These are phyloP conservation scores for Penicillium sp. DNA, from an alignment of 2,329 filamentous ascomycete genomes.

Conservation along the genomic window DNA sequence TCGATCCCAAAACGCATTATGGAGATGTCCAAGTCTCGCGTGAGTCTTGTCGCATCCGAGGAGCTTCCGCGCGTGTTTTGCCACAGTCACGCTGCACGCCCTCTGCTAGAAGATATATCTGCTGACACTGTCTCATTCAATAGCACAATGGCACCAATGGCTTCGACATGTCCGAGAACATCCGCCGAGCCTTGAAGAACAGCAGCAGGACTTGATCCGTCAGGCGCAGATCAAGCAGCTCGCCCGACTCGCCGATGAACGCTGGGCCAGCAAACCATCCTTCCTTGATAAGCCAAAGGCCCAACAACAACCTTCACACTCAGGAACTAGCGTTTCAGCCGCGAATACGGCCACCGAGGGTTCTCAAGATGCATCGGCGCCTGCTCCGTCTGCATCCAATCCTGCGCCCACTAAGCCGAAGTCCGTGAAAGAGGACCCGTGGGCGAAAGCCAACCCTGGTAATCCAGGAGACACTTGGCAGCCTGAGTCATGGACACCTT, in stretches of 20 bases:
- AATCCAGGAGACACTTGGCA: conserved; percentile 68
- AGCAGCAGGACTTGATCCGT: conserved; percentile 59
- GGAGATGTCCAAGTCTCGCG: conserved; percentile 64
- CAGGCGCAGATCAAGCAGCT: conserved; percentile 63
- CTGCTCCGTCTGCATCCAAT: conserved; percentile 5
- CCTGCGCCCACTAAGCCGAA: conserved; percentile 16
- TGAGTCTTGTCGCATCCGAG: conserved; percentile 37
- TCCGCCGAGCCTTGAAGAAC: conserved; percentile 62
- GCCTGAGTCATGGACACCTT: conserved; percentile 64
- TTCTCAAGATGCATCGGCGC: conserved; percentile 21
- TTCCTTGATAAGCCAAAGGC: conserved; percentile 60
- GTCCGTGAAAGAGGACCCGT: conserved; percentile 53
- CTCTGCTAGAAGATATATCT: conserved; percentile 1
- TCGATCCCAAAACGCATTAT: conserved; percentile 56
- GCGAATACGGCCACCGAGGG: conserved; percentile 40
- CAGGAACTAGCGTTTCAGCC: conserved; percentile 48
- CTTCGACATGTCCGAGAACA: conserved; percentile 63
- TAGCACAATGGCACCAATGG: conserved; percentile 71
- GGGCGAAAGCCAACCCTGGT: conserved; percentile 59
- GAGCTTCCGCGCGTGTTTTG: conserved; percentile 1
- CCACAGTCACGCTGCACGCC: not conserved
- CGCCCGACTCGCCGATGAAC: conserved; percentile 62
- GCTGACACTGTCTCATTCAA: conserved; percentile 21
- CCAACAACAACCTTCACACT: conserved; percentile 52
- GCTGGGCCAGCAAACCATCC: conserved; percentile 64